Percentiles rank a stretch among this genome's conserved stretches.
phyloP scores from a whole-genome alignment of 257 asterid species.

The Solanum raphanifolium region DNA sequence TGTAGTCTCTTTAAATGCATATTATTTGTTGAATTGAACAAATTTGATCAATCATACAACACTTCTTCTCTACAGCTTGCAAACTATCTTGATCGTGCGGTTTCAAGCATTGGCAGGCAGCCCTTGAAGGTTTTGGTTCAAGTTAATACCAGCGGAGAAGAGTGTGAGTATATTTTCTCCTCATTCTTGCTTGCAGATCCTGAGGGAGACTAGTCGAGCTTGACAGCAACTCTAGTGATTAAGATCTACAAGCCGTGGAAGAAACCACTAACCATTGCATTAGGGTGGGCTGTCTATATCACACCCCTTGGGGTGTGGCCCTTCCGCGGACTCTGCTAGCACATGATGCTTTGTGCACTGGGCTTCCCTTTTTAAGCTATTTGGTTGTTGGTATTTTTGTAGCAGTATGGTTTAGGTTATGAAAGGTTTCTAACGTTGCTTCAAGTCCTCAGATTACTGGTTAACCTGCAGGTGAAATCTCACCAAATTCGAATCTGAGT shows the following conservation, averaged over 20 bases:
- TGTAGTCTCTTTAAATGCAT: not conserved
- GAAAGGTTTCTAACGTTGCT: not conserved
- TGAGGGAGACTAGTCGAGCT: not conserved
- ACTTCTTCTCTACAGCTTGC: slow-evolving; percentile 41
- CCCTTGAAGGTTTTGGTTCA: slow-evolving; percentile 79
- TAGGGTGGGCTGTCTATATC: not conserved
- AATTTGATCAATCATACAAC: not conserved
- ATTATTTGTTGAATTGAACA: not conserved
- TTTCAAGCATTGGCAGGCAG: slow-evolving; percentile 55
- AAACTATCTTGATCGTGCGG: slow-evolving; percentile 59
- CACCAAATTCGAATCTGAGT: not conserved
- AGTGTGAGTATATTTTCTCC: slow-evolving; percentile 41
- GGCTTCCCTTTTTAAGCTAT: not conserved
- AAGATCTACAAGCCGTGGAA: not conserved
- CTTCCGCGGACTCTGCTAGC: not conserved
- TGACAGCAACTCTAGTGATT: not conserved
- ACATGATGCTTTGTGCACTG: not conserved
- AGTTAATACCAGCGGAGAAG: slow-evolving; percentile 90
- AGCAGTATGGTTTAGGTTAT: not conserved
- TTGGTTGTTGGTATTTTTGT: not conserved
- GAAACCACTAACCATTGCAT: not conserved
- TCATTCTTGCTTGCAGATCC: not conserved
- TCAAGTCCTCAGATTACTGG: not conserved
- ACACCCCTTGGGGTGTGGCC: not conserved
- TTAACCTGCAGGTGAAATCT: not conserved